A percentile compares a stretch with the other conserved stretches of the same genome.
Conservation (phyloP, 2,329 filamentous ascomycete genomes). For the Sclerotinia glacialis region DNA sequence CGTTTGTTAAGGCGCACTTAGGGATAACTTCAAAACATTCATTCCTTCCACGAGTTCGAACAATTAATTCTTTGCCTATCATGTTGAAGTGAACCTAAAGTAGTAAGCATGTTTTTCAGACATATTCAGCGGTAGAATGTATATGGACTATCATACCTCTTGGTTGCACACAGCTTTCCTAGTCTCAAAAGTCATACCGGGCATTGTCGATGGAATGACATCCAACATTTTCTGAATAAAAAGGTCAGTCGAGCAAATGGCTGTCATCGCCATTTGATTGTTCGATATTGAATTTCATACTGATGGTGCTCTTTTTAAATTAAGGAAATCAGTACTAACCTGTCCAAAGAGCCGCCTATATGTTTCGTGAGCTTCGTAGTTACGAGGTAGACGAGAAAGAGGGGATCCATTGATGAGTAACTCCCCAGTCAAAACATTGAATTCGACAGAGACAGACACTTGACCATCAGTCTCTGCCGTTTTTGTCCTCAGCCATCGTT, state of each 20-base stretch:
- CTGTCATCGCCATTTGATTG: neutral
- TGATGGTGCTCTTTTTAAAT: neutral
- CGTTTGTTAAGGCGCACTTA: neutral
- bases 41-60: constrained; percentile 28
- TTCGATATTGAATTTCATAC: neutral
- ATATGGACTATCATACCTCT: constrained; percentile 29
- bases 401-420: constrained; percentile 53
- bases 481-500: constrained; percentile 40
- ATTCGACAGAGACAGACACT: constrained; percentile 41
- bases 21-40: constrained; percentile 28
- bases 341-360: constrained; percentile 30
- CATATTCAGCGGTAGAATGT: neutral
- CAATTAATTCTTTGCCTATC: constrained; percentile 35
- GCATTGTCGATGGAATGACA: constrained; percentile 38
- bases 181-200: constrained; percentile 42
- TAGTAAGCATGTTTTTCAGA: neutral
- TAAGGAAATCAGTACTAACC: constrained; percentile 12
- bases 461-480: constrained; percentile 23
- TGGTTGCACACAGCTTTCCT: constrained; percentile 33
- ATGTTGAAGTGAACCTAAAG: constrained; percentile 40
- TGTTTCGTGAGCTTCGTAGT: constrained; percentile 42
- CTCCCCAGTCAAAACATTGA: constrained; percentile 51
- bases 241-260: neutral
- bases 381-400: constrained; percentile 46
- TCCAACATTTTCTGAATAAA: constrained; percentile 27